phyloP scores from a whole-genome alignment of 2,329 filamentous ascomycete species.

The Penicillium corylophilum region DNA sequence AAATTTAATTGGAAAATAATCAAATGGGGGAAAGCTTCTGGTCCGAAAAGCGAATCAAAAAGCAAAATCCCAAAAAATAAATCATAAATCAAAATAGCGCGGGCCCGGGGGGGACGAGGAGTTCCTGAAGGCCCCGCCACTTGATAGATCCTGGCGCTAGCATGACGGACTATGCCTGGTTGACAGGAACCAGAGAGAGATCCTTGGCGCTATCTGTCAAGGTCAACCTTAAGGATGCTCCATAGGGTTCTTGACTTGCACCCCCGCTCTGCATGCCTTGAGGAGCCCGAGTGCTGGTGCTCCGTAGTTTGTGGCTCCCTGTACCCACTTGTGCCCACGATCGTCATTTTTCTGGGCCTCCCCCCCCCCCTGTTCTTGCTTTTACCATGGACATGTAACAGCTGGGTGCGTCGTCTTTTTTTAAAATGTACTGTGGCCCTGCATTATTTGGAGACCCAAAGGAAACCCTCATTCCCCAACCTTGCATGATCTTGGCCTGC shows the following conservation, averaged over 20 bases:
- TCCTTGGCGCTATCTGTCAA: conserved; percentile 26
- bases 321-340: conserved; percentile 25
- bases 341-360: conserved; percentile 29
- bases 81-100: conserved; percentile 6
- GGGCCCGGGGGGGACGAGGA: conserved; percentile 8
- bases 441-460: conserved; percentile 21
- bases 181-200: conserved; percentile 20
- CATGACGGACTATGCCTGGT: conserved; percentile 12
- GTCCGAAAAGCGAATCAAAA: conserved; percentile 7
- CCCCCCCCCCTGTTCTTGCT: conserved; percentile 29
- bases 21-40: background rate
- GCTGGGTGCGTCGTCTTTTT: conserved; percentile 15
- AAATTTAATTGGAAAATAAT: background rate
- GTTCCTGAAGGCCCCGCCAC: conserved; percentile 18
- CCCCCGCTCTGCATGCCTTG: conserved; percentile 22
- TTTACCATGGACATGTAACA: conserved; percentile 29
- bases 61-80: conserved; percentile 2
- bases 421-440: conserved; percentile 25
- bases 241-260: conserved; percentile 19
- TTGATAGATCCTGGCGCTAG: conserved; percentile 22
- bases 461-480: conserved; percentile 24
- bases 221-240: conserved; percentile 21
- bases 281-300: conserved; percentile 11
- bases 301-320: conserved; percentile 24
- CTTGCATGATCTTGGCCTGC: conserved; percentile 27